Conservation (phyloP, 2,329 filamentous ascomycete genomes). For the Aspergillus brasiliensis region DNA sequence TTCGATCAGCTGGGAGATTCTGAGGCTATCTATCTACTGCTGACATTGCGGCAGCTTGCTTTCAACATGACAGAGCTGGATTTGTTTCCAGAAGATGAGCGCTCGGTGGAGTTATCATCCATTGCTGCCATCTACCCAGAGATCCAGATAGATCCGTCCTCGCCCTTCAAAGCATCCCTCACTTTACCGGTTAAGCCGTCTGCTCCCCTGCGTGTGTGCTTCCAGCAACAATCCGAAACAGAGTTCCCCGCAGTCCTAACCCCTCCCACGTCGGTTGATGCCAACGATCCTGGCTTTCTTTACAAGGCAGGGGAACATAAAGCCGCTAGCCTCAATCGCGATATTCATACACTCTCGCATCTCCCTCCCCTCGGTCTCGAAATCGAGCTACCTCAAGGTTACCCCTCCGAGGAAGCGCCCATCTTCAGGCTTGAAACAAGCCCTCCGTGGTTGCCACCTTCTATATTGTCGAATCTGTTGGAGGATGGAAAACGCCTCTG, state of each 20-base stretch:
- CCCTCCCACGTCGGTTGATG: conserved; percentile 46
- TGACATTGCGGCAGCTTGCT: conserved; percentile 4
- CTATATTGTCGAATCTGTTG: conserved; percentile 48
- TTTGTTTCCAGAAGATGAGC: conserved; percentile 53
- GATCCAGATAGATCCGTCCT: conserved; percentile 51
- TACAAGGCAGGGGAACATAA: conserved; percentile 22
- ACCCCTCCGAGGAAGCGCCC: conserved; percentile 58
- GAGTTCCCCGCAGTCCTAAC: conserved; percentile 39
- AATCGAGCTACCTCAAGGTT: conserved; percentile 56
- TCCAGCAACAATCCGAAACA: conserved; percentile 39
- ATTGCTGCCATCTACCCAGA: conserved; percentile 66
- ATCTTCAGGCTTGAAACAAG: conserved; percentile 51
- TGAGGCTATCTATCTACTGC: neutral
- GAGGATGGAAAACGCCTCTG: conserved; percentile 55
- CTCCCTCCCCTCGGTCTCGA: conserved; percentile 59
- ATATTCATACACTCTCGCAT: conserved; percentile 54
- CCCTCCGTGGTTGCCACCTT: conserved; percentile 56
- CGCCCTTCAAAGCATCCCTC: conserved; percentile 54
- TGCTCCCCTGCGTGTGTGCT: conserved; percentile 52
- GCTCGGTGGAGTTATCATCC: conserved; percentile 60
- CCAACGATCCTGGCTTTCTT: conserved; percentile 21
- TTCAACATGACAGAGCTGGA: conserved; percentile 40
- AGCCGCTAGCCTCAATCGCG: conserved; percentile 26
- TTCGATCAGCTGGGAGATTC: neutral
- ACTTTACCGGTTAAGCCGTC: conserved; percentile 59